Conservation (phyloP, 768 basidiomycete species). For the Podaxis rugospora region DNA sequence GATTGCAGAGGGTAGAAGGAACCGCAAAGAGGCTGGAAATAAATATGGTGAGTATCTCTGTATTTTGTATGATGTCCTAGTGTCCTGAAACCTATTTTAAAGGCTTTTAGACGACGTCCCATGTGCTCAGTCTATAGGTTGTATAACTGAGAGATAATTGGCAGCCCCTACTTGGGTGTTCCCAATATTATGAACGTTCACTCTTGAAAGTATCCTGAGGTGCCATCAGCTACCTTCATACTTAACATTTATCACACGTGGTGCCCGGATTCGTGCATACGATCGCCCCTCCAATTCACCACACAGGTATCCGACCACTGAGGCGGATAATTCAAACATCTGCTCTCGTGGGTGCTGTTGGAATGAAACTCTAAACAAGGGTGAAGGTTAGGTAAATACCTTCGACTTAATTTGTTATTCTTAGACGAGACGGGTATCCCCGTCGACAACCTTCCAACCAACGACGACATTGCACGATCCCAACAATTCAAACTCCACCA, state of each 20-base stretch:
- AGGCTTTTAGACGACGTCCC: conserved; percentile 34
- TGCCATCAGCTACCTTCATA: neutral
- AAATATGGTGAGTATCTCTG: conserved; percentile 68
- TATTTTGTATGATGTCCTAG: neutral
- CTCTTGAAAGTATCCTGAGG: neutral
- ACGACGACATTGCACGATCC: neutral
- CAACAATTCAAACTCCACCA: neutral
- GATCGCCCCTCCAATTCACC: neutral
- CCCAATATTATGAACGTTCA: neutral
- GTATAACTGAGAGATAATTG: neutral
- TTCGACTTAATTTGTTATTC: neutral
- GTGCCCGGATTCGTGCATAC: neutral
- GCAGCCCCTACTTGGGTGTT: neutral
- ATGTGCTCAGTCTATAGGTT: neutral
- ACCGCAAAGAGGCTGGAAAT: conserved; percentile 86
- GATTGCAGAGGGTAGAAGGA: conserved; percentile 78
- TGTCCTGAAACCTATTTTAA: neutral
- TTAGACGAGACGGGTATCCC: neutral
- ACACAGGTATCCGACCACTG: neutral
- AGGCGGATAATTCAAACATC: neutral
- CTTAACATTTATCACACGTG: neutral
- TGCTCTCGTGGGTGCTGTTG: neutral
- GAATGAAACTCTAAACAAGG: neutral
- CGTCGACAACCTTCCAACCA: neutral
- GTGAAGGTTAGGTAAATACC: no score